These are phyloP conservation scores for Ogataea glucozyma DNA, from an alignment of 805 yeast species.

Conservation along the genomic window DNA sequence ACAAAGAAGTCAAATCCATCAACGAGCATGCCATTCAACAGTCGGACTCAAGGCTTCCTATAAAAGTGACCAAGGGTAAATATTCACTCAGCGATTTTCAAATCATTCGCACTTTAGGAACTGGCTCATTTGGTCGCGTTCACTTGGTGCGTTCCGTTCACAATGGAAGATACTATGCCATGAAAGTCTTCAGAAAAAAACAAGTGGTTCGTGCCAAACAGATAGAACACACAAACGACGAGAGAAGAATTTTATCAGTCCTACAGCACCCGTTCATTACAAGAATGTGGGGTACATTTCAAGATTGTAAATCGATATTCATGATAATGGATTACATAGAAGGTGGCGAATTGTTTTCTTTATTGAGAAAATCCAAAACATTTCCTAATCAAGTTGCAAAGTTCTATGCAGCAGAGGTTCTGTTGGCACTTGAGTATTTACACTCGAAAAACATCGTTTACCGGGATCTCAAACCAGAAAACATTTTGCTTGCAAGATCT, in stretches of 20 bases:
- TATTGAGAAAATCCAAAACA: constrained; percentile 56
- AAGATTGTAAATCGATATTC: constrained; percentile 55
- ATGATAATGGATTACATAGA: constrained; percentile 69
- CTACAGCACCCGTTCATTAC: constrained; percentile 62
- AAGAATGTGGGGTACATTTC: constrained; percentile 69
- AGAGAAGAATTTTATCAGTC: constrained; percentile 56
- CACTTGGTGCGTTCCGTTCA: constrained; percentile 59
- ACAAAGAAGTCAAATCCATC: neutral
- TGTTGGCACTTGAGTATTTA: constrained; percentile 57
- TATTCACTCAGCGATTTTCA: constrained; percentile 58
- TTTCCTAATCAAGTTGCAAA: constrained; percentile 66
- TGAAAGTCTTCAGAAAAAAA: constrained; percentile 57
- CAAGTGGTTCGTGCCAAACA: constrained; percentile 63
- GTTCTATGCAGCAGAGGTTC: constrained; percentile 63
- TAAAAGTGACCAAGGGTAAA: constrained; percentile 51
- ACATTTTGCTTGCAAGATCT: constrained; percentile 55
- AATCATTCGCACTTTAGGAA: constrained; percentile 57
- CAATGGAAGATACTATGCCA: constrained; percentile 60
- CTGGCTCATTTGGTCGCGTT: constrained; percentile 63
- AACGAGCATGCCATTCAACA: neutral
- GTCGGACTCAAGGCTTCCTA: constrained; percentile 3
- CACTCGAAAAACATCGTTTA: constrained; percentile 61
- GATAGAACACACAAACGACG: constrained; percentile 65
- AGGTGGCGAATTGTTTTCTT: constrained; percentile 60
- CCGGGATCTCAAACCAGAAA: constrained; percentile 63